Percentiles rank a stretch among this genome's conserved stretches.
These are phyloP conservation scores for Mycena kentingensis DNA, from an alignment of 768 basidiomycete species.

Conservation along the genomic window DNA sequence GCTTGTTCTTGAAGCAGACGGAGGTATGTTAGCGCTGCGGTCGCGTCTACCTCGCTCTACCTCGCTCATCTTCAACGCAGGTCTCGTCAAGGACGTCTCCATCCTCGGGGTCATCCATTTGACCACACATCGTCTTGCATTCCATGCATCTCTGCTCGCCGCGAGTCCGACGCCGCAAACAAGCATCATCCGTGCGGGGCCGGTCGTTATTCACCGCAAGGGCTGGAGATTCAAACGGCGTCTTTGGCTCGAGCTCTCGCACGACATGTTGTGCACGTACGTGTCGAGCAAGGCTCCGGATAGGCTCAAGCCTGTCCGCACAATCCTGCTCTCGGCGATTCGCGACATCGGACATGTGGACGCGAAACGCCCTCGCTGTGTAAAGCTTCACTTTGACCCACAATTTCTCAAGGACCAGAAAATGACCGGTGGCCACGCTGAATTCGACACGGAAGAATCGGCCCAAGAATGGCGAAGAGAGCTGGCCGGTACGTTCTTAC, in stretches of 20 bases:
- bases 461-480: slow-evolving; percentile 53
- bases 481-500: slow-evolving; percentile 37
- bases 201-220: slow-evolving; percentile 48
- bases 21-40: too few relatives aligned
- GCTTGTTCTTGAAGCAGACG: slow-evolving; percentile 56
- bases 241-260: slow-evolving; percentile 63
- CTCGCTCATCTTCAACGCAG: slow-evolving; percentile 7
- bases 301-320: slow-evolving; percentile 52
- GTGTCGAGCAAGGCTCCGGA: slow-evolving; percentile 57
- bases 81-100: slow-evolving; percentile 16
- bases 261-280: slow-evolving; percentile 62
- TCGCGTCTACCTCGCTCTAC: slow-evolving; percentile 22
- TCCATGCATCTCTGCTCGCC: slow-evolving; percentile 63
- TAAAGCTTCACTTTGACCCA: slow-evolving; percentile 41
- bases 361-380: slow-evolving; percentile 43
- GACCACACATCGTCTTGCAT: slow-evolving; percentile 64
- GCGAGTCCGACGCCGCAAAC: slow-evolving; percentile 38
- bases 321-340: slow-evolving; percentile 55
- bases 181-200: slow-evolving; percentile 48
- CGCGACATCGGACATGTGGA: slow-evolving; percentile 46
- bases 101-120: slow-evolving; percentile 49
- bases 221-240: slow-evolving; percentile 48
- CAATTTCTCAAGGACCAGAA: slow-evolving; percentile 19
- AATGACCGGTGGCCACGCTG: slow-evolving; percentile 32
- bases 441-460: slow-evolving; percentile 62